phyloP scores from a whole-genome alignment of 176 grass and related monocot genomes.

The Phoenix dactylifera region DNA sequence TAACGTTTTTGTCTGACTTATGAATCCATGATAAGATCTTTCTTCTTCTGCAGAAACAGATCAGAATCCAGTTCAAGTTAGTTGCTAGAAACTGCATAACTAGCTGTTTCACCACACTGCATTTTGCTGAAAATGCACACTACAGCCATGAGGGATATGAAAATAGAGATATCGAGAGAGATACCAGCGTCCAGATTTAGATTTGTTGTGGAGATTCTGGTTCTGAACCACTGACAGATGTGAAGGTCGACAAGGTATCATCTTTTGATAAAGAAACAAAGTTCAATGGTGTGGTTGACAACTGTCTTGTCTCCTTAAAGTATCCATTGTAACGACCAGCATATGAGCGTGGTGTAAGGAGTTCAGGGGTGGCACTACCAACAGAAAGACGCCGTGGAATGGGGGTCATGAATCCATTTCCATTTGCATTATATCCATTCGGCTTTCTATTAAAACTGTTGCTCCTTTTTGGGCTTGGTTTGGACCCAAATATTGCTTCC shows the following conservation, averaged over 20 bases:
- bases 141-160: no score
- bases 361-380: constrained; percentile 67
- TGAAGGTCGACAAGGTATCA: constrained; percentile 86
- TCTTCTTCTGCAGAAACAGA: no score
- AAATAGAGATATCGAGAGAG: no score
- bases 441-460: constrained; percentile 61
- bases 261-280: constrained; percentile 47
- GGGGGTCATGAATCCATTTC: constrained; percentile 79
- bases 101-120: no score
- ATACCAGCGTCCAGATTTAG: no score
- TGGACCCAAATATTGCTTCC: constrained; percentile 71
- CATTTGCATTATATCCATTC: constrained; percentile 43
- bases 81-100: no score
- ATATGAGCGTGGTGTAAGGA: constrained; percentile 79
- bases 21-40: no score
- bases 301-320: constrained; percentile 50
- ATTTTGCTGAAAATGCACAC: no score
- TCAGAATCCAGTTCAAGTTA: no score
- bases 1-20: no score
- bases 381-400: constrained; percentile 49
- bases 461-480: constrained; percentile 42
- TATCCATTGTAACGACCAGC: constrained; percentile 60
- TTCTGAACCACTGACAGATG: constrained; percentile 94
- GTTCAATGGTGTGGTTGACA: constrained; percentile 56
- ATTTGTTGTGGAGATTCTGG: constrained; percentile 48